These are phyloP conservation scores for Trichocladium uniseriatum DNA, from an alignment of 495 filamentous ascomycete species.

Conservation along the genomic window DNA sequence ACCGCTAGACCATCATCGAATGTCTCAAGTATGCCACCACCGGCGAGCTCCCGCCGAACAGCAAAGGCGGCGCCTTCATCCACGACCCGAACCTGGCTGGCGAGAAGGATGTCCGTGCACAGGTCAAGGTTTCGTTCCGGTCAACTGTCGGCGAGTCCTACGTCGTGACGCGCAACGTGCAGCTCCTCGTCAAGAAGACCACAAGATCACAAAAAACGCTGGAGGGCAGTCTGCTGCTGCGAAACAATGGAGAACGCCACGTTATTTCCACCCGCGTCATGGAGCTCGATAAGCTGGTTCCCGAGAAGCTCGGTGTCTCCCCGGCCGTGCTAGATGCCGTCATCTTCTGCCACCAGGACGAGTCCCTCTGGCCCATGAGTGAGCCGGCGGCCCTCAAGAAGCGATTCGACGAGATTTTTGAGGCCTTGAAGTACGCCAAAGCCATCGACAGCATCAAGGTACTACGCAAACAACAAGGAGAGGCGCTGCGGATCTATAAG, in stretches of 20 bases:
- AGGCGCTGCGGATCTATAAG: conserved; percentile 60
- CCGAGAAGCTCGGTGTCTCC: conserved; percentile 82
- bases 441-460: conserved; percentile 89
- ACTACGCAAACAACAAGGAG: conserved; percentile 72
- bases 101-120: conserved; percentile 83
- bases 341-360: conserved; percentile 98
- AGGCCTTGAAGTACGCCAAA: conserved; percentile 92
- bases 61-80: conserved; percentile 88
- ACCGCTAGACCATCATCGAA: conserved; percentile 82
- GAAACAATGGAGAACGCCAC: conserved; percentile 71
- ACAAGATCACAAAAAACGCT: conserved; percentile 64
- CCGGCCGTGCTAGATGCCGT: conserved; percentile 83
- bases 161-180: conserved; percentile 70
- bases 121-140: conserved; percentile 83
- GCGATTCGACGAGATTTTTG: conserved; percentile 94
- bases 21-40: conserved; percentile 98
- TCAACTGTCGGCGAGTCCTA: conserved; percentile 64
- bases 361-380: conserved; percentile 96
- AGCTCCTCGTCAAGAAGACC: conserved; percentile 77
- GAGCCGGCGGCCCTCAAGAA: conserved; percentile 79
- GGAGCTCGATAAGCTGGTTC: conserved; percentile 74
- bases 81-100: conserved; percentile 86
- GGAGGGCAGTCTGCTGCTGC: conserved; percentile 63
- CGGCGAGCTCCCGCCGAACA: conserved; percentile 87
- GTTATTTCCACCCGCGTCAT: conserved; percentile 67